A percentile compares a stretch with the other conserved stretches of the same genome.
These are phyloP conservation scores for Rhizoctonia solani DNA, from an alignment of 1,284 basidiomycete genomes.

Conservation along the genomic window DNA sequence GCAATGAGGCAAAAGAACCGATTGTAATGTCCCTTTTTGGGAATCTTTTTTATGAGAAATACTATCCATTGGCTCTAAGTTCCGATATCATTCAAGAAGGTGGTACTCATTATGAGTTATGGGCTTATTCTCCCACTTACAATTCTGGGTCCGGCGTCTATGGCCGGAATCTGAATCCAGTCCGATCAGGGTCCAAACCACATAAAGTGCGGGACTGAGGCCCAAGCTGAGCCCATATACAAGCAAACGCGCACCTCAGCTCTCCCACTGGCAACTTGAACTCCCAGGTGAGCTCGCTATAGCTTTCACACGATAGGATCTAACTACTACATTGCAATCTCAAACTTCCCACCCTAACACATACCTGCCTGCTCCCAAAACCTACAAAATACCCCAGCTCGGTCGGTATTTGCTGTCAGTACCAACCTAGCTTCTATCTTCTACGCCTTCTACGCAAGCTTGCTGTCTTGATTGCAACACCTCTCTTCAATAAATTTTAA, in stretches of 20 bases:
- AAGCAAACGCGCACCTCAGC: conserved; percentile 24
- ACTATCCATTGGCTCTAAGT: background rate
- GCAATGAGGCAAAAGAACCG: background rate
- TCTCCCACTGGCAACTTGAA: conserved; percentile 26
- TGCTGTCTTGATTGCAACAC: conserved; percentile 32
- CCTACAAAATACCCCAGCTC: conserved; percentile 31
- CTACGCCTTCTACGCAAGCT: conserved; percentile 26
- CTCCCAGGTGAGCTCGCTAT: conserved; percentile 32
- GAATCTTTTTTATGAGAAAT: background rate
- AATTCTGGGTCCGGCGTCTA: background rate
- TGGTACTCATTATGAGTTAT: background rate
- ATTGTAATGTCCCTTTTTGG: background rate
- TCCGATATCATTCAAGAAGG: background rate
- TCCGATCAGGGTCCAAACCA: conserved; percentile 22
- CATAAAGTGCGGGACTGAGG: conserved; percentile 26
- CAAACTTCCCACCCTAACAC: conserved; percentile 24
- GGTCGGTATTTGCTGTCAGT: conserved; percentile 35
- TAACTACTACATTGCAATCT: background rate
- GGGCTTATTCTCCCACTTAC: conserved; percentile 1
- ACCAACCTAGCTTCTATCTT: conserved; percentile 23
- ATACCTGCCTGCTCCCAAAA: conserved; percentile 3
- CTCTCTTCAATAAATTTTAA: conserved; percentile 8
- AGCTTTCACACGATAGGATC: conserved; percentile 25
- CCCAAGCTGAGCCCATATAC: conserved; percentile 16
- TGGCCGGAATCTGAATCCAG: background rate